Percentiles rank a stretch among this genome's conserved stretches.
Evolutionary conservation across 2,329 filamentous ascomycete species (phyloP).

Genomic region (Zopfia rhizophila): DNA sequence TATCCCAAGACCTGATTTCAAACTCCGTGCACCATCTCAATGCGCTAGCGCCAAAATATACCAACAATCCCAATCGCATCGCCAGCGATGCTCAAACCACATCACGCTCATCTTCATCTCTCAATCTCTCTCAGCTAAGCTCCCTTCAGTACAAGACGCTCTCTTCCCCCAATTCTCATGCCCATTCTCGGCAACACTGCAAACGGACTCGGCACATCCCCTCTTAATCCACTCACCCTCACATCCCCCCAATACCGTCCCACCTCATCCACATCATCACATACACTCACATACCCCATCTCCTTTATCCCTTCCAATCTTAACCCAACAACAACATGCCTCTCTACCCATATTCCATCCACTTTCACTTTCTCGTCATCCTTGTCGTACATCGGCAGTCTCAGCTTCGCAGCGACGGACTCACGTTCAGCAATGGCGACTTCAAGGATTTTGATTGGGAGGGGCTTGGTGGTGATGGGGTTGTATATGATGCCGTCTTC

Average conservation of each 20-base stretch:
- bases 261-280: constrained; percentile 1
- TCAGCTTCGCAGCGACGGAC: constrained; percentile 29
- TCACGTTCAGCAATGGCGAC: constrained; percentile 30
- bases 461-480: constrained; percentile 26
- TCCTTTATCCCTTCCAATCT: constrained; percentile 37
- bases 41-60: too few species aligned
- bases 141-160: too few species aligned
- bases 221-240: constrained; percentile 28
- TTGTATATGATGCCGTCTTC: constrained; percentile 34
- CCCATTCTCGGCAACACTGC: constrained; percentile 23
- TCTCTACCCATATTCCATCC: constrained; percentile 13
- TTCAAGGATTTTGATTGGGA: constrained; percentile 32
- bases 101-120: too few species aligned
- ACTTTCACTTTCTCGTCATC: constrained; percentile 16
- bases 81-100: too few species aligned
- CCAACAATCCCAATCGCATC: too few species aligned
- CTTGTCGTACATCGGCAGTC: background rate
- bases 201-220: constrained; percentile 34
- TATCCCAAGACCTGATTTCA: too few species aligned
- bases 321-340: constrained; percentile 37
- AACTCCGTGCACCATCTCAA: too few species aligned
- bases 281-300: constrained; percentile 37
- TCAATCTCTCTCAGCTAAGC: too few species aligned
- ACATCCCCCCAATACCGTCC: constrained; percentile 33
- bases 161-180: too few species aligned